These are phyloP conservation scores for Echinosophora koreensis DNA, from an alignment of 306 rosid species.

Conservation along the genomic window DNA sequence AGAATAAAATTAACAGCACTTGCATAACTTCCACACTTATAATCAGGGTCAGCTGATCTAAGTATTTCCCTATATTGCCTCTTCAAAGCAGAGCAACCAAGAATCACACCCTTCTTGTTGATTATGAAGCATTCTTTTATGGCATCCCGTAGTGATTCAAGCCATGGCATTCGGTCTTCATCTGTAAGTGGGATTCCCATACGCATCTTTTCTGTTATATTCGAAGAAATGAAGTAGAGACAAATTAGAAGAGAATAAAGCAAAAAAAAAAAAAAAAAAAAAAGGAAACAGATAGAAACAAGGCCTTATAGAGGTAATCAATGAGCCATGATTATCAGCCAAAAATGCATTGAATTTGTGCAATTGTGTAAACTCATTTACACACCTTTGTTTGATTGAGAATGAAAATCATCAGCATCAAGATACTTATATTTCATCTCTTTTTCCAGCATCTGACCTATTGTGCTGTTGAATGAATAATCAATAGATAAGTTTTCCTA, in stretches of 20 bases:
- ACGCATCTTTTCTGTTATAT: conserved; percentile 73
- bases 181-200: conserved; percentile 80
- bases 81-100: conserved; percentile 86
- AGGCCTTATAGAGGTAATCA: not conserved
- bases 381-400: conserved; percentile 80
- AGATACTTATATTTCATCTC: conserved; percentile 59
- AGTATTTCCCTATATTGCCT: conserved; percentile 73
- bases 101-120: conserved; percentile 51
- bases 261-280: too few relatives aligned
- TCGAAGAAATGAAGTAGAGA: not conserved
- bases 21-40: conserved; percentile 51
- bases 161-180: conserved; percentile 89
- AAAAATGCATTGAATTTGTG: conserved; percentile 23
- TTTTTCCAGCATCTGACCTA: conserved; percentile 74
- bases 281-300: not conserved
- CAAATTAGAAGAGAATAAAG: not conserved
- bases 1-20: conserved; percentile 68
- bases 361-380: not conserved
- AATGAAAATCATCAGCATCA: conserved; percentile 93
- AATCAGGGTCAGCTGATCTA: conserved; percentile 74
- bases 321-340: not conserved
- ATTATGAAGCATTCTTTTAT: conserved; percentile 51
- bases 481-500: conserved; percentile 21
- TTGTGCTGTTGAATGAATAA: conserved; percentile 63
- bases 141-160: conserved; percentile 61